Base-by-base conservation (phyloP, 2,329 filamentous ascomycete species). In the Pyrenophora tritici-repentis region DNA sequence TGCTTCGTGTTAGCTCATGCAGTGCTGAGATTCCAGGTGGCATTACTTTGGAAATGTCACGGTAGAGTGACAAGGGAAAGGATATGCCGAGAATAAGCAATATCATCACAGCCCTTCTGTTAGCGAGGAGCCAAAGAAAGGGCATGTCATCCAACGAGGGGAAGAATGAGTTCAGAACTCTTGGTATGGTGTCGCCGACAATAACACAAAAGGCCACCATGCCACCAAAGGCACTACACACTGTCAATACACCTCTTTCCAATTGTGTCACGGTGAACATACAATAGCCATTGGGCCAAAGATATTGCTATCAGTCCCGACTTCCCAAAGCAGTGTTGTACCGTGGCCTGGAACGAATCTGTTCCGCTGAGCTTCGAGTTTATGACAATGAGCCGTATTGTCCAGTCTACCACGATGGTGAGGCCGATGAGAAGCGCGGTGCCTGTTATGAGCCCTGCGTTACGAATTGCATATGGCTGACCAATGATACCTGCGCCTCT, bases 191-290 rank as follows among this genome's bases (percentile, higher is more conserved):
- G 73, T 99, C 94, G 53, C 94, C 94, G 8, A 99, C 89, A 67
- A 99, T 97, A 66, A 99, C 91, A 61, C 92, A 94, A 74, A 97
- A 99, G 12, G 94, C 94, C 48, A 99, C 86, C 94, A 99, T 99
- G 59, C 94, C 94, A 49, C 94, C 94, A 78, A 97, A 99, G 2
- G 94, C 94, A 81, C 78, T 81, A 55, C 33, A 20, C 12, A 31
- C 14, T 26, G 60, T 73, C 55, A 73, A 64, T 45, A 52, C 50
- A 26, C 22, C 18, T 43, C 3, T 22, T n/a, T 31, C 7, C 7
- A 6, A 2, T n/a, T 12, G 6, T 5, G 12, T 6, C 13, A 14
- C 2, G 12, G 31, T 41, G 10, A 33, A 71, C 78, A 59, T 73
- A 81, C 78, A 99, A 99, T 22, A 91, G 88, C 93, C 93, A 99